Percentiles rank a stretch among this genome's conserved stretches.
Evolutionary conservation across 2,329 filamentous ascomycete species (phyloP).

Genomic region (Penicillium freii): DNA sequence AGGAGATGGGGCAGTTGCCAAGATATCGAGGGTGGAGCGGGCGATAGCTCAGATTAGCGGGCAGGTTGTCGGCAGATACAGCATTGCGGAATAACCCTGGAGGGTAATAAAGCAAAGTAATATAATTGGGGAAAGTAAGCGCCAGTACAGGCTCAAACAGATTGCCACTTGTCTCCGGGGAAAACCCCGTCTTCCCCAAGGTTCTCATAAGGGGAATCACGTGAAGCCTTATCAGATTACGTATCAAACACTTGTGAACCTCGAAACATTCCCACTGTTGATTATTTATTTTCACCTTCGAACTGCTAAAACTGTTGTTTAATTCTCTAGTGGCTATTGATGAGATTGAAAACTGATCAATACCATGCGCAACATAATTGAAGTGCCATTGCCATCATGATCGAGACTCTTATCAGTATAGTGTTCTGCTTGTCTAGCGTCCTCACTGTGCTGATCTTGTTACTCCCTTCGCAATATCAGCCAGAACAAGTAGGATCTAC

Average conservation of each 20-base stretch:
- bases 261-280: background rate
- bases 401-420: constrained; percentile 36
- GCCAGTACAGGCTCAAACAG: background rate
- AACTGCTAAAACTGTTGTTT: background rate
- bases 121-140: background rate
- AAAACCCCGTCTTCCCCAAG: constrained; percentile 6
- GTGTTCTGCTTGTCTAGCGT: constrained; percentile 48
- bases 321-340: background rate
- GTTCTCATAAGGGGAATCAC: constrained; percentile 9
- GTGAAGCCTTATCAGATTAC: constrained; percentile 10
- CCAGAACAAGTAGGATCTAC: constrained; percentile 21
- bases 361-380: background rate
- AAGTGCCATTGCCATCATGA: constrained; percentile 26
- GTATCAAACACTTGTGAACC: background rate
- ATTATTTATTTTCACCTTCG: background rate
- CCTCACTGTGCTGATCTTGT: constrained; percentile 52
- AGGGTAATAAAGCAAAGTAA: background rate
- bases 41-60: constrained; percentile 3
- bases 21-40: constrained; percentile 10
- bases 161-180: constrained; percentile 1
- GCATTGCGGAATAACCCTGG: background rate
- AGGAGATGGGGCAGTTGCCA: constrained; percentile 15
- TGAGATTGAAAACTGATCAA: background rate
- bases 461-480: constrained; percentile 54
- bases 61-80: constrained; percentile 3